Percentiles rank a stretch among this genome's conserved stretches.
These are phyloP conservation scores for Phytophthora pini DNA, from an alignment of 352 stramenopile species.

Conservation along the genomic window DNA sequence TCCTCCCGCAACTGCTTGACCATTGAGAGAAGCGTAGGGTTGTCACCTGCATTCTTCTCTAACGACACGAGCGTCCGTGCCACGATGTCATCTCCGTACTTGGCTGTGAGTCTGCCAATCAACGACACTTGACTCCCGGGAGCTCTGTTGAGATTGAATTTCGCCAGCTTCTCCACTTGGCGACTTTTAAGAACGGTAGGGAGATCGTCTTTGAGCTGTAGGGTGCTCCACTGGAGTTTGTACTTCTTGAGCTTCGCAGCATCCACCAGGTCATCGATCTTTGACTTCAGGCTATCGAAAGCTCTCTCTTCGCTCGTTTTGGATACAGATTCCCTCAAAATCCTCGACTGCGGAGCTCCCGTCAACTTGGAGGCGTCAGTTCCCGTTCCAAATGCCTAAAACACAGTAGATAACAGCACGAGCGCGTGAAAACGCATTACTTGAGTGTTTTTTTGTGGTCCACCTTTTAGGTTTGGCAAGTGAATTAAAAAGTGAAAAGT, in stretches of 20 bases:
- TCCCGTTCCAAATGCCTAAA: too few species aligned
- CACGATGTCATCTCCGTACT: slow-evolving; percentile 3
- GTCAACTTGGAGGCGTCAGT: too few species aligned
- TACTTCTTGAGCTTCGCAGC: neutral
- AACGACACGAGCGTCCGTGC: neutral
- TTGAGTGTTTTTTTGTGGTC: too few species aligned
- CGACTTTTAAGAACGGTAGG: slow-evolving; percentile 12
- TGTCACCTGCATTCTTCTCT: neutral
- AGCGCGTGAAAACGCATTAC: neutral
- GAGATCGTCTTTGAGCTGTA: neutral
- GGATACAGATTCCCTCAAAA: too few species aligned
- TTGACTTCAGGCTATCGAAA: neutral
- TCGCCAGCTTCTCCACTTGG: slow-evolving; percentile 9
- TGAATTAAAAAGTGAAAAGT: neutral
- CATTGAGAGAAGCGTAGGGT: neutral
- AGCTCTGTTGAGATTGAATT: neutral
- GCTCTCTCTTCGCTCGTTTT: too few species aligned
- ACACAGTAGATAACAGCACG: neutral
- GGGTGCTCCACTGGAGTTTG: neutral
- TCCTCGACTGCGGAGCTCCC: too few species aligned
- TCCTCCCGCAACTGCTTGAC: neutral
- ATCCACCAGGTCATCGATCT: neutral
- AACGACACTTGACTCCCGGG: neutral
- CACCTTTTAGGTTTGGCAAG: neutral
- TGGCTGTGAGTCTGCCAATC: neutral